Percentiles rank a stretch among this genome's conserved stretches.
These are phyloP conservation scores for Westerdykella sp. DNA, from an alignment of 2,329 filamentous ascomycete genomes.

Conservation along the genomic window DNA sequence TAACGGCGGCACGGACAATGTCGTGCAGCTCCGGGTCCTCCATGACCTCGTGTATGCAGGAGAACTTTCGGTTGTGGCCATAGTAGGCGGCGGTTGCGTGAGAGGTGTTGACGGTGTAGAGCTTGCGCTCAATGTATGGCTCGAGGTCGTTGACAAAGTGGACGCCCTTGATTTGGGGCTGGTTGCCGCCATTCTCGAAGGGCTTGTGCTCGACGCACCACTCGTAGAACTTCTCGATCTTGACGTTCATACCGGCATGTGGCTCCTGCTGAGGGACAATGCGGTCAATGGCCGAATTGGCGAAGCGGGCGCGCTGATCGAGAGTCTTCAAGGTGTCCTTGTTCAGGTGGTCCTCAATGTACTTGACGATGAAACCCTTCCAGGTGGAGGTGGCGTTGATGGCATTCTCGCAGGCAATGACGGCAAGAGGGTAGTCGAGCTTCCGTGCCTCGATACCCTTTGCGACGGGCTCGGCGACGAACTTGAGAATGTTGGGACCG, in stretches of 20 bases:
- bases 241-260: constrained; percentile 77
- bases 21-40: constrained; percentile 72
- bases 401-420: constrained; percentile 98
- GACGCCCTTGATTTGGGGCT: constrained; percentile 76
- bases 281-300: constrained; percentile 96
- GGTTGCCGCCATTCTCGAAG: constrained; percentile 60
- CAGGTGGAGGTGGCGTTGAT: constrained; percentile 91
- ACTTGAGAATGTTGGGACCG: constrained; percentile 90
- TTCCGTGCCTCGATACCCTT: constrained; percentile 81
- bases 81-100: constrained; percentile 97
- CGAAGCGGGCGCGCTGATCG: constrained; percentile 72
- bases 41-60: constrained; percentile 83
- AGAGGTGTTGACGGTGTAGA: constrained; percentile 98
- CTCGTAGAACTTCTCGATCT: constrained; percentile 97
- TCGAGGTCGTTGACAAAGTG: constrained; percentile 88
- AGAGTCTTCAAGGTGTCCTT: constrained; percentile 62
- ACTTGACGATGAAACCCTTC: constrained; percentile 68
- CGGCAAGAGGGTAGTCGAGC: constrained; percentile 62
- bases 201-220: constrained; percentile 92
- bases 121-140: constrained; percentile 98
- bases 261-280: constrained; percentile 89
- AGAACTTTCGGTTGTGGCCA: constrained; percentile 78
- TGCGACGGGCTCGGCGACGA: constrained; percentile 91
- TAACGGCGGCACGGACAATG: constrained; percentile 71
- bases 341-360: constrained; percentile 60